phyloP scores from a whole-genome alignment of 2,329 filamentous ascomycete genomes.

The Penicillium janthinellum region DNA sequence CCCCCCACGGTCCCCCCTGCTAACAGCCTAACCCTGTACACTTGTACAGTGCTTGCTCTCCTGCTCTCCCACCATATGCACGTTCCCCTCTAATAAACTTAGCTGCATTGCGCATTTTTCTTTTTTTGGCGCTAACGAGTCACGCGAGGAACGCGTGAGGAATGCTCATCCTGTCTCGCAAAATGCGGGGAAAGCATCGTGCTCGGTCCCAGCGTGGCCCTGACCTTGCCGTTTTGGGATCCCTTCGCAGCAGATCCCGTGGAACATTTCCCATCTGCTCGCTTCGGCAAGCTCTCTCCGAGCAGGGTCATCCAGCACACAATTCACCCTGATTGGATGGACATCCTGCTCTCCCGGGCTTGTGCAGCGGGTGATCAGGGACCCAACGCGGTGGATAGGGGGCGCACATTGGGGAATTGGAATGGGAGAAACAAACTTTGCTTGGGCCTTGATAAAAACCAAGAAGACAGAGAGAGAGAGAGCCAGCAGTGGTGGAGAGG shows the following conservation, averaged over 20 bases:
- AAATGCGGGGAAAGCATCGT: slow-evolving; percentile 17
- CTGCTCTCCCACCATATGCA: background rate
- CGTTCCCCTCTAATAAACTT: slow-evolving; percentile 13
- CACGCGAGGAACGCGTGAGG: slow-evolving; percentile 12
- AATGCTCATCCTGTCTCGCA: slow-evolving; percentile 5
- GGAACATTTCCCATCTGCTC: background rate
- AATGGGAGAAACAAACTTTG: background rate
- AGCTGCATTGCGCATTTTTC: background rate
- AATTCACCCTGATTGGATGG: background rate
- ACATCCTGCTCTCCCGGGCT: background rate
- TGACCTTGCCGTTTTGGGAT: background rate
- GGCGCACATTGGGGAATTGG: background rate
- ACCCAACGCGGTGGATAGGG: background rate
- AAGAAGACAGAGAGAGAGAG: background rate
- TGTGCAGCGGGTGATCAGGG: slow-evolving; percentile 1
- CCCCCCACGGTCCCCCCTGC: no score
- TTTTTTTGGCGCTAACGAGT: background rate
- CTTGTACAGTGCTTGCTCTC: no score
- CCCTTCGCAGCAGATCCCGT: background rate
- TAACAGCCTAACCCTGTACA: no score
- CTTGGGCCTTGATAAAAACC: background rate
- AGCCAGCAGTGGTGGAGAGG: background rate
- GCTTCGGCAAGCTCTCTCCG: slow-evolving; percentile 4
- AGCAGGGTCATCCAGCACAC: background rate
- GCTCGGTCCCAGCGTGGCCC: slow-evolving; percentile 6